Evolutionary conservation across 768 basidiomycete genomes (phyloP).

Genomic region (Pilatotrama ljubarskyi): DNA sequence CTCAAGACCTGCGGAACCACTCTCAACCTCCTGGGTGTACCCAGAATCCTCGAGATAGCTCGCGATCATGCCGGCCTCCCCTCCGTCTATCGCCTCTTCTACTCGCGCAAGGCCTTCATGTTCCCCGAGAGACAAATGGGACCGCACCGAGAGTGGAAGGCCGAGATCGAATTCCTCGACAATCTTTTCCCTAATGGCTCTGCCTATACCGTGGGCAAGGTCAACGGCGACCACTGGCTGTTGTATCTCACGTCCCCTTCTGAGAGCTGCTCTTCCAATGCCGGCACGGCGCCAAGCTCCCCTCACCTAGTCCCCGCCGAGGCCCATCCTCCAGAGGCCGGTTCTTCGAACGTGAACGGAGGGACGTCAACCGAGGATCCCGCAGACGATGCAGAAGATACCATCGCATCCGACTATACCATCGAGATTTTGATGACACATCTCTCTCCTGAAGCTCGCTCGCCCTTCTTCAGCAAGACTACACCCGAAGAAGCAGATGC

Average conservation of each 20-base stretch:
- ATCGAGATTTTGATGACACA: conserved; percentile 98
- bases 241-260: conserved; percentile 83
- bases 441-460: conserved; percentile 72
- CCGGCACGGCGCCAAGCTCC: conserved; percentile 27
- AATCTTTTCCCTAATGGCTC: conserved; percentile 84
- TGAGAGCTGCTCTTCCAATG: conserved; percentile 24
- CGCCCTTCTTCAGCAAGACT: conserved; percentile 64
- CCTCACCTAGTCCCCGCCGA: conserved; percentile 23
- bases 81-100: conserved; percentile 89
- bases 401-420: conserved; percentile 72
- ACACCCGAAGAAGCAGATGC: conserved; percentile 39
- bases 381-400: conserved; percentile 24
- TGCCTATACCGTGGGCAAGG: conserved; percentile 95
- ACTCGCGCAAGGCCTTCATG: conserved; percentile 98
- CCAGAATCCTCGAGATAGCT: conserved; percentile 93
- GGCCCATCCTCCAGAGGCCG: conserved; percentile 23
- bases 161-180: conserved; percentile 91
- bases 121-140: conserved; percentile 95
- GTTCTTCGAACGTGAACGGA: background rate
- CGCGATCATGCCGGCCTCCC: conserved; percentile 61
- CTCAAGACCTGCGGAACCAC: conserved; percentile 99
- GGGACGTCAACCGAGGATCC: conserved; percentile 12
- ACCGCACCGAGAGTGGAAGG: conserved; percentile 91
- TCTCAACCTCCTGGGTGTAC: conserved; percentile 92
- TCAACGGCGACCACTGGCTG: conserved; percentile 98